Evolutionary conservation across 345 rosid genomes (phyloP).

Genomic region (Eucalyptus erythrocorys): DNA sequence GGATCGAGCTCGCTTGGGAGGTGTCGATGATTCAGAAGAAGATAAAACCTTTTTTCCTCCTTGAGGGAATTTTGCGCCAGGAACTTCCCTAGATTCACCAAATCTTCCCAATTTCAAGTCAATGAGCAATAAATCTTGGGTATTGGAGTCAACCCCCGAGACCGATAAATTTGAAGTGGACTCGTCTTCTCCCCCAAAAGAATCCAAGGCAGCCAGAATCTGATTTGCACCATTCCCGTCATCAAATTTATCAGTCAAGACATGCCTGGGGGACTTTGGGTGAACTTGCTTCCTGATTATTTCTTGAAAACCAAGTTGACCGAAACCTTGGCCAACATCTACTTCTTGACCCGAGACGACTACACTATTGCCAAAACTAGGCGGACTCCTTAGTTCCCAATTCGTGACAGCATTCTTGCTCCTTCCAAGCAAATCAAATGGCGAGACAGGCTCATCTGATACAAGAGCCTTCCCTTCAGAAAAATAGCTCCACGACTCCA

Average conservation of each 20-base stretch:
- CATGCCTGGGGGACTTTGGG: slow-evolving; percentile 2
- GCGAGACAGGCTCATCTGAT: slow-evolving; percentile 10
- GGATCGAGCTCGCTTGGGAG: slow-evolving; percentile 26
- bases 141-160: neutral
- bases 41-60: slow-evolving; percentile 5
- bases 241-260: slow-evolving; percentile 2
- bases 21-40: slow-evolving; percentile 4
- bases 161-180: neutral
- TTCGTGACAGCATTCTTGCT: slow-evolving; percentile 9
- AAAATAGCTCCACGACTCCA: slow-evolving; percentile 45
- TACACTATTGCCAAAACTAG: slow-evolving; percentile 7
- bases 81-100: slow-evolving; percentile 20
- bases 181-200: neutral
- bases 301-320: slow-evolving; percentile 20
- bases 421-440: slow-evolving; percentile 15
- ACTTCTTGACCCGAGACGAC: slow-evolving; percentile 11
- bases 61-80: neutral
- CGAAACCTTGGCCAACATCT: slow-evolving; percentile 2
- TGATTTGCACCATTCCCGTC: slow-evolving; percentile 9
- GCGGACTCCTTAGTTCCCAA: slow-evolving; percentile 18
- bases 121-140: slow-evolving; percentile 31
- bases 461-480: slow-evolving; percentile 18
- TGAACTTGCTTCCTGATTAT: slow-evolving; percentile 6
- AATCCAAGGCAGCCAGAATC: neutral
- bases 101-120: slow-evolving; percentile 70